phyloP scores from a whole-genome alignment of 805 yeast genomes.

The Pichia deserticola region DNA sequence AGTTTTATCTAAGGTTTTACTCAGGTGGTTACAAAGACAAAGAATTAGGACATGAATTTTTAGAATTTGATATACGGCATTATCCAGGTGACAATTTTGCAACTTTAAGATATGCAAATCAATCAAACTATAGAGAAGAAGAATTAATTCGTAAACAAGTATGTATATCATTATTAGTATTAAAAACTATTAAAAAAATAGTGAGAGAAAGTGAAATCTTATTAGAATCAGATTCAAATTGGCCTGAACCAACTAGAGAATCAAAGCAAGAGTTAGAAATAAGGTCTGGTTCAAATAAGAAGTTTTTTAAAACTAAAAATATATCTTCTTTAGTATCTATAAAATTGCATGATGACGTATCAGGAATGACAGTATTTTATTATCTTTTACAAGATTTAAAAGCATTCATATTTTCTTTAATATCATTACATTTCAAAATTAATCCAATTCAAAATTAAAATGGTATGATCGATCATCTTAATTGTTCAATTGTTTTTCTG shows the following conservation, averaged over 20 bases:
- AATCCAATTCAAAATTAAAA: conserved; percentile 1
- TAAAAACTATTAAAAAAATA: conserved; percentile 29
- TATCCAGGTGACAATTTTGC: conserved; percentile 9
- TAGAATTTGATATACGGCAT: conserved; percentile 23
- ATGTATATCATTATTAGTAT: conserved; percentile 28
- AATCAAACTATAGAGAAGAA: conserved; percentile 38
- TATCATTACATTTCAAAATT: conserved; percentile 11
- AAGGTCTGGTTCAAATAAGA: conserved; percentile 29
- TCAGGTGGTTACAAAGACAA: conserved; percentile 23
- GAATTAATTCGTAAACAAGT: conserved; percentile 34
- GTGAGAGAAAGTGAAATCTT: conserved; percentile 34
- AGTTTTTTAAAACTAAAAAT: conserved; percentile 31
- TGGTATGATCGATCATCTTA: too few species aligned
- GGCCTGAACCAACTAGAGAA: conserved; percentile 35
- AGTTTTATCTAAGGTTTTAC: conserved; percentile 35
- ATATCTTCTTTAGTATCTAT: conserved; percentile 11
- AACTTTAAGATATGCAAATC: conserved; percentile 34
- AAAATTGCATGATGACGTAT: conserved; percentile 28
- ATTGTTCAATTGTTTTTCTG: too few species aligned
- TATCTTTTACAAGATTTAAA: conserved; percentile 37
- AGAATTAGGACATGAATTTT: conserved; percentile 38
- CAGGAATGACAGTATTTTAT: conserved; percentile 37
- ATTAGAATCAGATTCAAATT: conserved; percentile 31
- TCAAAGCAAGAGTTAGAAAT: conserved; percentile 38
- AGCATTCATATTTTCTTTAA: conserved; percentile 36